A percentile compares a stretch with the other conserved stretches of the same genome.
Evolutionary conservation across 306 rosid species (phyloP).

Genomic region (Lathyrus sativus): DNA sequence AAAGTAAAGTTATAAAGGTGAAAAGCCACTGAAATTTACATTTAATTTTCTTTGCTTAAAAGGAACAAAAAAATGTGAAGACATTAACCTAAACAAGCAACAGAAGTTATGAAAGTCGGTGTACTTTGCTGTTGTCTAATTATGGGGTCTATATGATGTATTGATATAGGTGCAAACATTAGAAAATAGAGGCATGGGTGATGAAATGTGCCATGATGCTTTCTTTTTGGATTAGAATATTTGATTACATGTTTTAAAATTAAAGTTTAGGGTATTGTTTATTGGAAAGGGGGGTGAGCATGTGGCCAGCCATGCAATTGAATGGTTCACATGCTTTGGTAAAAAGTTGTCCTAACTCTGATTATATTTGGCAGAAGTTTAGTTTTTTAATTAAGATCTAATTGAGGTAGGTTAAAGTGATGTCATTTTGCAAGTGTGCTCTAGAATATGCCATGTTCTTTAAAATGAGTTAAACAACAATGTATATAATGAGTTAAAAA

Average conservation of each 20-base stretch:
- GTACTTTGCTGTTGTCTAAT: conserved; percentile 34
- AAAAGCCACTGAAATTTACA: conserved; percentile 18
- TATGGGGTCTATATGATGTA: conserved; percentile 6
- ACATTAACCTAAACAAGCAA: conserved; percentile 22
- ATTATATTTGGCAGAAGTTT: conserved; percentile 30
- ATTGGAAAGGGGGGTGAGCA: conserved; percentile 42
- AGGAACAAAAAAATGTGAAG: not conserved
- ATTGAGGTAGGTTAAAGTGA: conserved; percentile 38
- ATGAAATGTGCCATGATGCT: conserved; percentile 45
- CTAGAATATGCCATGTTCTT: conserved; percentile 23
- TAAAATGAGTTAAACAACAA: not conserved
- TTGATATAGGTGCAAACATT: conserved; percentile 34
- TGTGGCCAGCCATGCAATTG: conserved; percentile 57
- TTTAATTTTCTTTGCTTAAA: conserved; percentile 22
- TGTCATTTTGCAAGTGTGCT: conserved; percentile 37
- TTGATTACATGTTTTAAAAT: conserved; percentile 41
- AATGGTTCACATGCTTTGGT: conserved; percentile 55
- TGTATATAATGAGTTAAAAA: not conserved
- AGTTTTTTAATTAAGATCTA: conserved; percentile 34
- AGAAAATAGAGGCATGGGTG: conserved; percentile 48
- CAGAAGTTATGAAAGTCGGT: conserved; percentile 27
- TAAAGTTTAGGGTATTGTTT: conserved; percentile 23
- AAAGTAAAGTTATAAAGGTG: conserved; percentile 20
- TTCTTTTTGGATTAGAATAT: conserved; percentile 38
- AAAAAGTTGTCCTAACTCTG: conserved; percentile 38